A percentile compares a stretch with the other conserved stretches of the same genome.
phyloP scores from a whole-genome alignment of 2,329 filamentous ascomycete genomes.

The Penicillium sp. region DNA sequence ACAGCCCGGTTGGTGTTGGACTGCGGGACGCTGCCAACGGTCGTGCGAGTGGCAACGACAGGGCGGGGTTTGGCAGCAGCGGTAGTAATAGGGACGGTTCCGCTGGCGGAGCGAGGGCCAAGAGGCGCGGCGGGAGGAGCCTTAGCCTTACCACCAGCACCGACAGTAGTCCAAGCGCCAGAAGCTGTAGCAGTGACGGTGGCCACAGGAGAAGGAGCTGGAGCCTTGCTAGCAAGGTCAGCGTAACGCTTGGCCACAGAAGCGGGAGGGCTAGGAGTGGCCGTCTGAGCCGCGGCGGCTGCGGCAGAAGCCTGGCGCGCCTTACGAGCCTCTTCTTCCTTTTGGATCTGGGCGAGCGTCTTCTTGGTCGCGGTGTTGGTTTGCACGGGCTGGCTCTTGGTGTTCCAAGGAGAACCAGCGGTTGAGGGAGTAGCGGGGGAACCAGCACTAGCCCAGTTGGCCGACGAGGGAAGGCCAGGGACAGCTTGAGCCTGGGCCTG shows the following conservation, averaged over 20 bases:
- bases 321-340: conserved; percentile 91
- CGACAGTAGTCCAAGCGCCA: conserved; percentile 89
- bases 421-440: conserved; percentile 67
- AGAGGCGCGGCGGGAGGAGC: conserved; percentile 56
- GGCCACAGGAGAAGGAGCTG: conserved; percentile 45
- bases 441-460: conserved; percentile 79
- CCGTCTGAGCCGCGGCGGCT: conserved; percentile 51
- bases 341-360: conserved; percentile 93
- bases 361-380: conserved; percentile 66
- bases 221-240: conserved; percentile 82
- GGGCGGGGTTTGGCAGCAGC: conserved; percentile 58
- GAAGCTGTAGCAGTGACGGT: conserved; percentile 46
- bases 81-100: conserved; percentile 42
- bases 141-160: conserved; percentile 90
- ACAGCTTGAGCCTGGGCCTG: conserved; percentile 64
- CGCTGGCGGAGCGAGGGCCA: conserved; percentile 52
- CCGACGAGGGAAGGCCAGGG: conserved; percentile 80
- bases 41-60: conserved; percentile 52
- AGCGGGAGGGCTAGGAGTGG: conserved; percentile 47
- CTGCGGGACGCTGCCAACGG: conserved; percentile 46
- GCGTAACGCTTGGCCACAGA: conserved; percentile 82
- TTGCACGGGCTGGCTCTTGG: conserved; percentile 46
- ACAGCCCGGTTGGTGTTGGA: conserved; percentile 64
- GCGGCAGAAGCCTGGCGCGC: conserved; percentile 63
- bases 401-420: conserved; percentile 54